These are phyloP conservation scores for Ministeria vibrans DNA, from an alignment of 78 protist genomes.

Conservation along the genomic window DNA sequence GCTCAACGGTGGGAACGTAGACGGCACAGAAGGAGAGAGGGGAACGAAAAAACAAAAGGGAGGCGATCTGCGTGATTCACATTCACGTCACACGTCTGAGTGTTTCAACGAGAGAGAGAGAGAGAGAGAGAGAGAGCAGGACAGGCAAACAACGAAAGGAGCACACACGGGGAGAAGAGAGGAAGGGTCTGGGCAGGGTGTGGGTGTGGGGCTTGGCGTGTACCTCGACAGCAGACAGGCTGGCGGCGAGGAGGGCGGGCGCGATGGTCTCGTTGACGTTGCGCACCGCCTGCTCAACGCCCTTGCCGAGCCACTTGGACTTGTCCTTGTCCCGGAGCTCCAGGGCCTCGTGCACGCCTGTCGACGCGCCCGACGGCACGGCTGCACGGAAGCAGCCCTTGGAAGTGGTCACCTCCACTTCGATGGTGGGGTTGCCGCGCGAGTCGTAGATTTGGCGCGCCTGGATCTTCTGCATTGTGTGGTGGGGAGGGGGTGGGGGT, in stretches of 20 bases:
- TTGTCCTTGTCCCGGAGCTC: constrained; percentile 86
- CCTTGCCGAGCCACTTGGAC: neutral
- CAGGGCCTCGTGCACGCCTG: constrained; percentile 97
- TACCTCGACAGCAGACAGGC: constrained; percentile 40
- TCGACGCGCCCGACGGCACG: constrained; percentile 98
- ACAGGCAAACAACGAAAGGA: no score
- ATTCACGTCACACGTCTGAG: no score
- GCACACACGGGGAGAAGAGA: no score
- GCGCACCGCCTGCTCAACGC: constrained; percentile 67
- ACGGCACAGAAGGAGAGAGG: no score
- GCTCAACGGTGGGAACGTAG: no score
- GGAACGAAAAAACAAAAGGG: no score
- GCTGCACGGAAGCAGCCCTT: constrained; percentile 85
- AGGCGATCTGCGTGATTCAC: no score
- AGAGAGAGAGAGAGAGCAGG: no score
- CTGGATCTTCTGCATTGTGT: constrained; percentile 6
- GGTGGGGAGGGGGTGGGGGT: no score
- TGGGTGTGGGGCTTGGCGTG: no score
- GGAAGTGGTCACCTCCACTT: constrained; percentile 74
- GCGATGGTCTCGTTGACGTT: constrained; percentile 82
- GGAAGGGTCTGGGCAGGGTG: no score
- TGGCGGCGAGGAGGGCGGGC: constrained; percentile 78
- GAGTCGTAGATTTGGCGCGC: constrained; percentile 90
- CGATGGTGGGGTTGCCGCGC: constrained; percentile 96
- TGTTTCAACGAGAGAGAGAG: no score